Evolutionary conservation across 192 early-diverging fungal species (phyloP).

Genomic region (Coemansia sp.): DNA sequence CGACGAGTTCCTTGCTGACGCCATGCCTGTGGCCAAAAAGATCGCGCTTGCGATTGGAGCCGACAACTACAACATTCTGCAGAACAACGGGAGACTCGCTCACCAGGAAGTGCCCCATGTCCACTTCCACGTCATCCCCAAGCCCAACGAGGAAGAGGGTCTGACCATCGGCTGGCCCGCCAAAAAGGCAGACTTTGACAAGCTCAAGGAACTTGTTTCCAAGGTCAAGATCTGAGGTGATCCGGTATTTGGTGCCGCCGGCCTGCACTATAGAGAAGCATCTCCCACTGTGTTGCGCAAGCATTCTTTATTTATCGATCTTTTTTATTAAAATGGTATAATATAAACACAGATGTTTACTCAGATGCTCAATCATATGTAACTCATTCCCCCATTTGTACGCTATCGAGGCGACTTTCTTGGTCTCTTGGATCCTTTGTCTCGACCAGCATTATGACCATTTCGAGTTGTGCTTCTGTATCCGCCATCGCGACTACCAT

Average conservation of each 20-base stretch:
- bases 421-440: neutral
- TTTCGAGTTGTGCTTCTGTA: neutral
- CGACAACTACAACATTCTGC: slow-evolving; percentile 89
- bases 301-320: too few relatives aligned
- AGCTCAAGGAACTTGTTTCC: slow-evolving; percentile 49
- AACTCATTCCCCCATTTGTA: too few relatives aligned
- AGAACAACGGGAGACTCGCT: slow-evolving; percentile 78
- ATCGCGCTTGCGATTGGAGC: slow-evolving; percentile 73
- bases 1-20: slow-evolving; percentile 78
- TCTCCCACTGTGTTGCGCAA: too few relatives aligned
- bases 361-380: too few relatives aligned
- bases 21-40: slow-evolving; percentile 87
- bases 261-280: too few relatives aligned
- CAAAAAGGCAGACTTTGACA: slow-evolving; percentile 57
- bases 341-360: too few relatives aligned
- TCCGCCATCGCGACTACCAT: neutral
- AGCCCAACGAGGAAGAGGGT: slow-evolving; percentile 62
- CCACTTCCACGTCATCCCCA: slow-evolving; percentile 91
- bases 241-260: too few relatives aligned
- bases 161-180: slow-evolving; percentile 69
- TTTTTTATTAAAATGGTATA: too few relatives aligned
- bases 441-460: neutral
- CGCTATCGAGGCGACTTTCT: neutral
- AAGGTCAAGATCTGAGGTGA: slow-evolving; percentile 30
- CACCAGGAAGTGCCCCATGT: slow-evolving; percentile 87